Evolutionary conservation across 495 filamentous ascomycete genomes (phyloP), one percentile per base, ranked within the genome.

Genomic region (Penicillium coprophilum): DNA sequence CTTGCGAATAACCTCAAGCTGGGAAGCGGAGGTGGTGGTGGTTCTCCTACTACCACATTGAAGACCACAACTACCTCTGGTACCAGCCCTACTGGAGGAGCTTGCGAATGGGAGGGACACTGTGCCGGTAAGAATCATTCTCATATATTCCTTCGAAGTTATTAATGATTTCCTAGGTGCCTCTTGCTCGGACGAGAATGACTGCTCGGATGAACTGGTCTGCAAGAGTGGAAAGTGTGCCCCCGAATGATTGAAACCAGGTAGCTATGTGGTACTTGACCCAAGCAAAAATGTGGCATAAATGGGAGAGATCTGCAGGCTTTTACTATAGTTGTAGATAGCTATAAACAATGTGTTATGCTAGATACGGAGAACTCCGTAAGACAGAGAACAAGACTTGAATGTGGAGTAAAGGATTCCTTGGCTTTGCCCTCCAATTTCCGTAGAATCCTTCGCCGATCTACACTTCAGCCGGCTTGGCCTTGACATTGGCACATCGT

Each of bases 1-100:
- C 56, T 74, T 80, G 88, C 55, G n/a, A 60, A 63, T 45, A 65
- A 57, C 15, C 44, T 61, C 4, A 59, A 62, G 28, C 47, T 74
- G 23, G 47, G 28, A 3, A 46, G 59, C 36, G 51, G 51, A 17
- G 60, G 56, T 0, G 7, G n/a, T 4, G 32, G 32, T 7, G 34
- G 34, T 3, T 38, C 34, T 9, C 3, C 31, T 12, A 48, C 63
- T 10, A 47, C 27, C 0, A 34, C 47, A 38, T 41, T 46, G 13
- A 50, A 21, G 34, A 55, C 59, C 19, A 24, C 46, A 7, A 52
- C 53, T 17, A 51, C 34, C 1, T 1, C 46, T 45, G 38, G 46
- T 2, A 34, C 55, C 12, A 30, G 41, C 13, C 21, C 57, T 21
- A 40, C 43, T 21, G 41, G 51, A 1, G 46, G 44, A 3, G 36